These are phyloP conservation scores for Lachancea waltii DNA, from an alignment of 805 yeast species.

Conservation along the genomic window DNA sequence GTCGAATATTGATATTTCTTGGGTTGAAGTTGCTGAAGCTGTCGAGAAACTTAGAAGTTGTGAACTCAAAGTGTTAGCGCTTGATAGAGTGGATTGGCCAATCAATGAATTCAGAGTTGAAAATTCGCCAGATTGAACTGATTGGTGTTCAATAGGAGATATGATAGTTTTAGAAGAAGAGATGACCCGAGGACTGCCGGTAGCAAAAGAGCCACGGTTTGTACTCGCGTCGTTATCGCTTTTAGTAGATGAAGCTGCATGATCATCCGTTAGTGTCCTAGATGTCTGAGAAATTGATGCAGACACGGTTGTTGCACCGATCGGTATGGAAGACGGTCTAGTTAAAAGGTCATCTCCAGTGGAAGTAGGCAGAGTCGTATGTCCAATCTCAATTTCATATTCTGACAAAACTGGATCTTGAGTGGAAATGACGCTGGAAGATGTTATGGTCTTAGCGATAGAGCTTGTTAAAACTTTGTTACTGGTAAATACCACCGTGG, in stretches of 20 bases:
- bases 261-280: too few species aligned
- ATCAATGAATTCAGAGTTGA: neutral
- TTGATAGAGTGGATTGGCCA: neutral
- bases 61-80: neutral
- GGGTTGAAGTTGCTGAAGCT: neutral
- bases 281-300: too few species aligned
- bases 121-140: neutral
- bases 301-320: too few species aligned
- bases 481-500: too few species aligned
- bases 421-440: neutral
- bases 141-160: too few species aligned
- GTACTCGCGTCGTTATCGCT: too few species aligned
- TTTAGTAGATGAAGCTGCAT: too few species aligned
- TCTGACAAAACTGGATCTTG: neutral
- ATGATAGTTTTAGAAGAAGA: too few species aligned
- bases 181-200: too few species aligned
- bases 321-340: too few species aligned
- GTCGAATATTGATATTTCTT: slow-evolving; percentile 2
- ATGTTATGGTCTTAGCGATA: neutral
- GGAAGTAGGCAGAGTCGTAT: neutral
- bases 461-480: neutral
- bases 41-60: neutral
- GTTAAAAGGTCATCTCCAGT: too few species aligned
- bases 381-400: neutral
- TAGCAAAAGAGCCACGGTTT: too few species aligned